Percentiles rank a stretch among this genome's conserved stretches.
phyloP scores from a whole-genome alignment of 768 basidiomycete genomes.

The Leccinum aurantiacum region DNA sequence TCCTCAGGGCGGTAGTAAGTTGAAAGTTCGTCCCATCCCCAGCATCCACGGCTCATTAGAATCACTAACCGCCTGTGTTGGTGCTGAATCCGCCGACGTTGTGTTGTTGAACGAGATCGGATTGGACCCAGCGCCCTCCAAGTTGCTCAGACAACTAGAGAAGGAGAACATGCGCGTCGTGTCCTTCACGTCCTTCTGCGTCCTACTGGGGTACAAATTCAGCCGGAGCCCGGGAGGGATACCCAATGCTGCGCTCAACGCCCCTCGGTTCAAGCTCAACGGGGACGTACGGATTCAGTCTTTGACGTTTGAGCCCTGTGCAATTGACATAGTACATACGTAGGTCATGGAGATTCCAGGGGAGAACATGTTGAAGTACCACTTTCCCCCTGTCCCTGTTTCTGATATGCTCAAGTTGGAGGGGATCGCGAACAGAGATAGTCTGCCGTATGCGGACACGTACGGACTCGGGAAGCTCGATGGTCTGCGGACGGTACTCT shows the following conservation, averaged over 20 bases:
- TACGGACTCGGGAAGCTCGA: slow-evolving; percentile 55
- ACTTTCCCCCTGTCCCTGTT: slow-evolving; percentile 67
- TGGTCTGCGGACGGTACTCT: slow-evolving; percentile 70
- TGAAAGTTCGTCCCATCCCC: neutral
- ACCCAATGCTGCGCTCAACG: slow-evolving; percentile 73
- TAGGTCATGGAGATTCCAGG: slow-evolving; percentile 53
- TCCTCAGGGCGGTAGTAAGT: too few relatives aligned
- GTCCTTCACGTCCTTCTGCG: slow-evolving; percentile 89
- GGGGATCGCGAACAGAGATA: slow-evolving; percentile 85
- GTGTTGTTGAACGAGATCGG: slow-evolving; percentile 89
- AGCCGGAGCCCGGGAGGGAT: slow-evolving; percentile 93
- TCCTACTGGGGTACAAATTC: slow-evolving; percentile 88
- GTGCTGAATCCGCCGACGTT: slow-evolving; percentile 62
- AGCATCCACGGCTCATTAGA: neutral
- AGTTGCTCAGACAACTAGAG: slow-evolving; percentile 39
- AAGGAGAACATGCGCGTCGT: slow-evolving; percentile 43
- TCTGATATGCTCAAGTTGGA: slow-evolving; percentile 65
- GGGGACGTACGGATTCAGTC: too few relatives aligned
- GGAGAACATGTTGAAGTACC: slow-evolving; percentile 49
- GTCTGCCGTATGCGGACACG: slow-evolving; percentile 62
- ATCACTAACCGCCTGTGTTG: slow-evolving; percentile 19
- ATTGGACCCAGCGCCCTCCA: slow-evolving; percentile 77
- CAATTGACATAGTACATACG: too few relatives aligned
- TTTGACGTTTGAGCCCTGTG: too few relatives aligned
- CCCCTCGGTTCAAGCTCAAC: too few relatives aligned